Percentiles rank a stretch among this genome's conserved stretches.
Conservation (phyloP, 1,284 basidiomycete species). For the Volvariella surrecta region DNA sequence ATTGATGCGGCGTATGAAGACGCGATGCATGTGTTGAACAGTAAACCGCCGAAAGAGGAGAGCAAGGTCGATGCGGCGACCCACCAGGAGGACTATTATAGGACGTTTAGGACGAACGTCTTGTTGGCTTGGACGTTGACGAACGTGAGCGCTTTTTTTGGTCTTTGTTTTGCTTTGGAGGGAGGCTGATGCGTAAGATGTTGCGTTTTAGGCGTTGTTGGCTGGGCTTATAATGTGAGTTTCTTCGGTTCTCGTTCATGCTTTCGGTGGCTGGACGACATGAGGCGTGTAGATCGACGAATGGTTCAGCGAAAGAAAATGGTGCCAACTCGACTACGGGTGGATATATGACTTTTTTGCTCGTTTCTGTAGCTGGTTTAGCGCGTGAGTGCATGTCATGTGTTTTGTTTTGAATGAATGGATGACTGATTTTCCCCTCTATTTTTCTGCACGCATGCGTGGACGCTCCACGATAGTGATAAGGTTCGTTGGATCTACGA, state of each 20-base stretch:
- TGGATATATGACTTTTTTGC: conserved; percentile 76
- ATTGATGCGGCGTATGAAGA: conserved; percentile 84
- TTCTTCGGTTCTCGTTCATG: not conserved
- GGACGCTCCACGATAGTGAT: conserved; percentile 43
- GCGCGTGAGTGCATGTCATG: conserved; percentile 50
- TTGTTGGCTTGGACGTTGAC: conserved; percentile 79
- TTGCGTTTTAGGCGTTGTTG: conserved; percentile 46
- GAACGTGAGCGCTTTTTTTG: conserved; percentile 37
- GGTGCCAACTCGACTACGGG: conserved; percentile 47
- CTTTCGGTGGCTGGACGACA: no score
- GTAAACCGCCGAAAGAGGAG: conserved; percentile 67
- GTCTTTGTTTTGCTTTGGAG: conserved; percentile 4
- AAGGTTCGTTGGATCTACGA: conserved; percentile 72
- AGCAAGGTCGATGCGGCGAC: conserved; percentile 56
- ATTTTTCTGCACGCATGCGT: conserved; percentile 1
- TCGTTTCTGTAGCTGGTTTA: conserved; percentile 81
- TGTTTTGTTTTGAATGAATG: not conserved
- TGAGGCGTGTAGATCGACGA: no score
- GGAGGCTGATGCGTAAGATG: not conserved
- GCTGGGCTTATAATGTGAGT: conserved; percentile 65
- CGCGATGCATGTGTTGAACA: conserved; percentile 69
- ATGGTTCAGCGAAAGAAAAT: conserved; percentile 30
- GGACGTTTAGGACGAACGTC: conserved; percentile 84
- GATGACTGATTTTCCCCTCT: conserved; percentile 1
- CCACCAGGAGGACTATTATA: conserved; percentile 84